Evolutionary conservation across 2,329 filamentous ascomycete species (phyloP).

Genomic region (Penicillium sp.): DNA sequence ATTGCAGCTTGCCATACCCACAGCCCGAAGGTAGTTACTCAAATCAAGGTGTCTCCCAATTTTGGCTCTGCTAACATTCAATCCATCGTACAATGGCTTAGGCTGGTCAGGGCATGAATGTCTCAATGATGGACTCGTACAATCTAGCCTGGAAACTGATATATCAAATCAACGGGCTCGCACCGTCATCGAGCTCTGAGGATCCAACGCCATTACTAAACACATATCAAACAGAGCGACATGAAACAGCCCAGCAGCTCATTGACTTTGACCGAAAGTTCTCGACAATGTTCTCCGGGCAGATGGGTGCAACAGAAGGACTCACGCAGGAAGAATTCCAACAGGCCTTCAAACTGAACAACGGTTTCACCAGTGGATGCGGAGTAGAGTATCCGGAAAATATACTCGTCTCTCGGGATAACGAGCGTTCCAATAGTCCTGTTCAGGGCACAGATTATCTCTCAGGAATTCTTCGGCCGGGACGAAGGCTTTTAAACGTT

Average conservation of each 20-base stretch:
- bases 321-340: neutral
- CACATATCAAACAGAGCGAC: slow-evolving; percentile 42
- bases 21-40: slow-evolving; percentile 61
- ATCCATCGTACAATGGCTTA: slow-evolving; percentile 50
- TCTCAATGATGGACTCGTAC: slow-evolving; percentile 66
- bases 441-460: slow-evolving; percentile 38
- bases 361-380: slow-evolving; percentile 30
- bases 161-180: slow-evolving; percentile 39
- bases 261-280: slow-evolving; percentile 40
- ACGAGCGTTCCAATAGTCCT: slow-evolving; percentile 16
- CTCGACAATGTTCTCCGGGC: neutral
- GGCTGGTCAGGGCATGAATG: slow-evolving; percentile 73
- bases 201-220: slow-evolving; percentile 28
- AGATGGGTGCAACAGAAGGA: neutral
- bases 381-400: slow-evolving; percentile 41
- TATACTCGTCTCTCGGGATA: slow-evolving; percentile 28
- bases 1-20: slow-evolving; percentile 72
- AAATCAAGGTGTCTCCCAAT: neutral
- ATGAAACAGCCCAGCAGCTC: slow-evolving; percentile 41
- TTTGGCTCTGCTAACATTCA: neutral
- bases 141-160: slow-evolving; percentile 48
- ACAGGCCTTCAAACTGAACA: neutral
- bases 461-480: slow-evolving; percentile 37
- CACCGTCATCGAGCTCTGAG: slow-evolving; percentile 21
- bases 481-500: slow-evolving; percentile 37